Evolutionary conservation across 345 rosid genomes (phyloP), one percentile per base, ranked within the genome.

Genomic region (Dovyalis caffra): DNA sequence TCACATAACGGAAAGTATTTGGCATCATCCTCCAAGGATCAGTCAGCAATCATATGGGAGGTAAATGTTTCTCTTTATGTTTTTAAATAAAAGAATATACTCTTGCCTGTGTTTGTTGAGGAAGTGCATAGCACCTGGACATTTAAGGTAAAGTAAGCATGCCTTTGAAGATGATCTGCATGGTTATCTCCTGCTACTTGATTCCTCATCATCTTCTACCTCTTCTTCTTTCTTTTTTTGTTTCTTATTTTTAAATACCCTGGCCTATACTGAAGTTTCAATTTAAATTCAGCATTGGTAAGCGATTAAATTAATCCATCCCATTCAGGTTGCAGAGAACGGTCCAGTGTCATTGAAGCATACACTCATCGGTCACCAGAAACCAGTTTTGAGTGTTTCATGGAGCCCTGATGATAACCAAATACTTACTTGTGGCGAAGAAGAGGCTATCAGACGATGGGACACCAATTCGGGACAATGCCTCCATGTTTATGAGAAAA

Each of bases 21-120:
- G 70, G 94, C 94, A 72, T 90, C 94, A 21, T 76, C 90, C 16
- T 90, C 94, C 60, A 80, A 61, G 68, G 94, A 90, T 82, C 79
- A 69, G 15, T 78, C 87, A 34, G 87, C 89, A 68, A 85, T 90
- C 80, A 88, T 90, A 79, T 88, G 91, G 91, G 89, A 88, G 91
- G 94, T 85, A 84, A n/a, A 35, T 18, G 16, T 53, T 34, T 72
- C 33, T 70, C 5, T 43, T 43, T 43, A 11, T 43, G 12, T 11
- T 66, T 56, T 37, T 37, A 37, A 43, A 43, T 43, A 43, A 14
- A 43, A 43, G 49, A 14, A 12, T 14, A 43, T 43, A 43, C 15
- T 16, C 49, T 14, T 43, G 49, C 49, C 49, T 43, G 15, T 14
- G 49, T 43, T 14, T n/a, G n/a, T n/a, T n/a, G n/a, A n/a, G n/a